These are phyloP conservation scores for Coprinellus aureogranulatus DNA, from an alignment of 768 basidiomycete species.

Conservation along the genomic window DNA sequence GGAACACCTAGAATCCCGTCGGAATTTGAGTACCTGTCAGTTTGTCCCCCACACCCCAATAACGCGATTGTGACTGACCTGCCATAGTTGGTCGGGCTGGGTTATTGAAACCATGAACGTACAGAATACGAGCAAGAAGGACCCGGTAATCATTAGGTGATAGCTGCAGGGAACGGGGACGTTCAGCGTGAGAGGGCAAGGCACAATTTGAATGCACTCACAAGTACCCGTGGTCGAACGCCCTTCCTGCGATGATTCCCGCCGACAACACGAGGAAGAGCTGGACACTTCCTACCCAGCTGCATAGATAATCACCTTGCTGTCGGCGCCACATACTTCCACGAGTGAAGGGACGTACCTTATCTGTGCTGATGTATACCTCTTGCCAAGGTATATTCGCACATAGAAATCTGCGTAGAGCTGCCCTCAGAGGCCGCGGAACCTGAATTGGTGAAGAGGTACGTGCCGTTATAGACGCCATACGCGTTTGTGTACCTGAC, in stretches of 20 bases:
- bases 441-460: conserved; percentile 11
- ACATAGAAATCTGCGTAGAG: conserved; percentile 34
- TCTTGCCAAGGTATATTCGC: conserved; percentile 31
- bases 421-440: neutral
- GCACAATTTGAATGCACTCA: conserved; percentile 19
- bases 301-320: conserved; percentile 10
- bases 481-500: conserved; percentile 35
- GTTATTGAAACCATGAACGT: conserved; percentile 48
- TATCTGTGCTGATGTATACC: conserved; percentile 34
- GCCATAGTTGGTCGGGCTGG: conserved; percentile 37
- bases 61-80: conserved; percentile 20
- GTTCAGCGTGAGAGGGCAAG: neutral
- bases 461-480: conserved; percentile 33
- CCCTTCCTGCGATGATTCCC: conserved; percentile 45
- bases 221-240: conserved; percentile 56
- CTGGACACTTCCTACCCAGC: conserved; percentile 49
- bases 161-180: conserved; percentile 28
- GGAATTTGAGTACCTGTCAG: conserved; percentile 27
- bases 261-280: conserved; percentile 43
- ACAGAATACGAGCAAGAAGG: conserved; percentile 42
- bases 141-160: conserved; percentile 42
- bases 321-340: neutral
- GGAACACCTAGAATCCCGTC: conserved; percentile 36
- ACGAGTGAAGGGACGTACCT: conserved; percentile 21
- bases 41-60: conserved; percentile 5